These are phyloP conservation scores for Perkinsus chesapeaki DNA, from an alignment of 169 alveolate genomes.

Conservation along the genomic window DNA sequence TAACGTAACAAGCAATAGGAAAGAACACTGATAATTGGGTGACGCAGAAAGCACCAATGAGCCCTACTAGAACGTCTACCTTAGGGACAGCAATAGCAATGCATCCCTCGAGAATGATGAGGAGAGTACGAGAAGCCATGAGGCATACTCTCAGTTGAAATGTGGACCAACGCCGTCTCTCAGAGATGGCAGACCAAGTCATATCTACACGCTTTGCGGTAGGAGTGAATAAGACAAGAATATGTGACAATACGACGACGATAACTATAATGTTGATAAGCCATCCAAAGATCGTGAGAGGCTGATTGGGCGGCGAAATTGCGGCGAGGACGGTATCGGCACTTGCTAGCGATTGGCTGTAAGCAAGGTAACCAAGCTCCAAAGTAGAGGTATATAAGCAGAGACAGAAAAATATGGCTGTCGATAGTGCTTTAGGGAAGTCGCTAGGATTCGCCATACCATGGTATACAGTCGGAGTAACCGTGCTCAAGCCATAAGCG, in stretches of 20 bases:
- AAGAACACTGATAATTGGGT: not conserved
- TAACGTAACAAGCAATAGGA: not conserved
- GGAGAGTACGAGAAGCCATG: not conserved
- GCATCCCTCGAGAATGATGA: not conserved
- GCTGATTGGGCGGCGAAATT: not conserved
- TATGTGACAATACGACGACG: not conserved
- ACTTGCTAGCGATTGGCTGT: not conserved
- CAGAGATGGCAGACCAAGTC: not conserved
- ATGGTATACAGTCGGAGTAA: not conserved
- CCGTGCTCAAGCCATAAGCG: not conserved
- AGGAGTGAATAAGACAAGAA: not conserved
- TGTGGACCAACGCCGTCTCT: not conserved
- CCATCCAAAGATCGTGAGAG: not conserved
- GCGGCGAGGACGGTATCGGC: not conserved
- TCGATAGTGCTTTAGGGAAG: not conserved
- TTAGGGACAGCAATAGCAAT: not conserved
- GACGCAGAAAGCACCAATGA: not conserved
- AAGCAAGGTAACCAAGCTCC: not conserved
- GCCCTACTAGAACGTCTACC: not conserved
- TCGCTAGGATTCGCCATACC: not conserved
- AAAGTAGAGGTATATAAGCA: not conserved
- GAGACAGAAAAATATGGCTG: not conserved
- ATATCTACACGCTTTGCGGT: not conserved
- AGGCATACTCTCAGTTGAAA: not conserved
- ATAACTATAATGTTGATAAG: not conserved